phyloP scores from a whole-genome alignment of 2,329 filamentous ascomycete species.

The Pseudopyricularia cyperi region DNA sequence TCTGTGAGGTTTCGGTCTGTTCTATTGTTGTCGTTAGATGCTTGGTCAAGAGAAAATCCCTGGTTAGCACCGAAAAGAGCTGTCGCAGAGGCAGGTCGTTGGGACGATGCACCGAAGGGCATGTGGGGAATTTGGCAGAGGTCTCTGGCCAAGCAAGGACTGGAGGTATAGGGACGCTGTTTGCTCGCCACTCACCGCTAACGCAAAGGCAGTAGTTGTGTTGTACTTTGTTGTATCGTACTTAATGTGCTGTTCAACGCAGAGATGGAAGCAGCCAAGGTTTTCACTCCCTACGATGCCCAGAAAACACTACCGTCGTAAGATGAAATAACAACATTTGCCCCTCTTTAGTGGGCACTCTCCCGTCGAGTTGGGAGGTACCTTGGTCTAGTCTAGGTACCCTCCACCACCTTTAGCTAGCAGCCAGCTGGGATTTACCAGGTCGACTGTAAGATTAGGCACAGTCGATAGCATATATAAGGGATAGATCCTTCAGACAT shows the following conservation, averaged over 20 bases:
- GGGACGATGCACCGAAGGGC: background rate
- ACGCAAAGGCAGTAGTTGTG: too few species aligned
- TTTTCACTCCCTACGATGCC: too few species aligned
- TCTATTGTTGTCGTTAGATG: background rate
- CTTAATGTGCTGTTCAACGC: too few species aligned
- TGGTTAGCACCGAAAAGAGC: background rate
- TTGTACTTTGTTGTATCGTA: too few species aligned
- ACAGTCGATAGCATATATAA: too few species aligned
- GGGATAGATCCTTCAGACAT: too few species aligned
- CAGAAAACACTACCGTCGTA: background rate
- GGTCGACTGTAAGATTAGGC: too few species aligned
- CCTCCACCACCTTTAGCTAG: too few species aligned
- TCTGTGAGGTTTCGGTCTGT: background rate
- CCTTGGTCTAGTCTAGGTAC: too few species aligned
- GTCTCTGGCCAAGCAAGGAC: background rate
- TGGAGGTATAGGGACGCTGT: background rate
- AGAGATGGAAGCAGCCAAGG: too few species aligned
- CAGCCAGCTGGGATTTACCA: too few species aligned
- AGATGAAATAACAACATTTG: background rate
- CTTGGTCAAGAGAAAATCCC: background rate
- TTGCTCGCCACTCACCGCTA: background rate
- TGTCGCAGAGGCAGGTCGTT: background rate
- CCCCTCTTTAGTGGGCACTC: background rate
- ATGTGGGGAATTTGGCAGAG: background rate
- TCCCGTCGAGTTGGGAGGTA: background rate